Evolutionary conservation across 2,329 filamentous ascomycete species (phyloP).

Genomic region (Ceratocystis alfenasii): DNA sequence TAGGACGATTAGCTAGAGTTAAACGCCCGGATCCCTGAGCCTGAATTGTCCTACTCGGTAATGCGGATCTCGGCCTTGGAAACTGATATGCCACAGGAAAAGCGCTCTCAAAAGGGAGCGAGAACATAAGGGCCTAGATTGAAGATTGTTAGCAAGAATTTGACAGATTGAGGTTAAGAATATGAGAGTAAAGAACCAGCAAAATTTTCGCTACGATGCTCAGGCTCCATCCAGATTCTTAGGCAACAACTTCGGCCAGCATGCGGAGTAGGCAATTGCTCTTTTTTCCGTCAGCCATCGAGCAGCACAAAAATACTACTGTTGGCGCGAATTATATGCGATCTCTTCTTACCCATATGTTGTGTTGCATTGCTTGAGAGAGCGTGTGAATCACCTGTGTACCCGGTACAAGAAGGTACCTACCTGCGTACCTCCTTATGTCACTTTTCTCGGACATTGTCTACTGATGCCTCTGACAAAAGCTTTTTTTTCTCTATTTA

Average conservation of each 20-base stretch:
- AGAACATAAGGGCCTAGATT: neutral
- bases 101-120: neutral
- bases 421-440: neutral
- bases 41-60: conserved; percentile 2
- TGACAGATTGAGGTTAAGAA: too few relatives aligned
- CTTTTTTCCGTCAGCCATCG: neutral
- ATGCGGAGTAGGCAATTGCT: neutral
- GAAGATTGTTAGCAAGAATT: neutral
- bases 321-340: neutral
- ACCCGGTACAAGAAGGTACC: neutral
- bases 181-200: too few relatives aligned
- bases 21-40: conserved; percentile 14
- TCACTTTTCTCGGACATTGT: neutral
- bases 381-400: neutral
- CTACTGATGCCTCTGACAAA: neutral
- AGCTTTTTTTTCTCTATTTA: too few relatives aligned
- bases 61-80: neutral
- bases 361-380: neutral
- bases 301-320: neutral
- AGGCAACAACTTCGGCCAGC: neutral
- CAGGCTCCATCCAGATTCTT: neutral
- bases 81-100: neutral
- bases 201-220: too few relatives aligned
- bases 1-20: conserved; percentile 7
- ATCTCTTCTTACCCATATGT: neutral